Percentiles rank a stretch among this genome's conserved stretches.
Conservation (phyloP, 1,284 basidiomycete genomes). For the Farysia itapuensis region DNA sequence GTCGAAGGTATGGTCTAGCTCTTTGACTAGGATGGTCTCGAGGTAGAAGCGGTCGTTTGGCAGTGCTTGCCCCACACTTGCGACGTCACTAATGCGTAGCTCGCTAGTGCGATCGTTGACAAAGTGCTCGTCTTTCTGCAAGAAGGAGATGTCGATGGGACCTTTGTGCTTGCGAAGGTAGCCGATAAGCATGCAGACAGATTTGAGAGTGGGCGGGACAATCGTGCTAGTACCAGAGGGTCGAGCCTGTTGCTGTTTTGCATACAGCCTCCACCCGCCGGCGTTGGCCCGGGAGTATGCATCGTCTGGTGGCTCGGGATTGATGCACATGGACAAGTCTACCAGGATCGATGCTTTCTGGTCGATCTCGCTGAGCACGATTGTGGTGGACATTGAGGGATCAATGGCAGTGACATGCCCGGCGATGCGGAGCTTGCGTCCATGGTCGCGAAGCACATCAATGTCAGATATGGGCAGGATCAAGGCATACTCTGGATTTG, state of each 20-base stretch:
- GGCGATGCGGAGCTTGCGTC: constrained; percentile 15
- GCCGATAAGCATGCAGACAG: constrained; percentile 18
- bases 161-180: not conserved
- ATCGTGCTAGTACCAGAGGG: not conserved
- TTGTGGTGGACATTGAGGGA: constrained; percentile 2
- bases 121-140: no score
- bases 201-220: constrained; percentile 10
- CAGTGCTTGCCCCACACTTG: no score
- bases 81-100: no score
- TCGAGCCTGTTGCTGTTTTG: not conserved
- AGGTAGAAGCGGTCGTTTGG: constrained; percentile 20
- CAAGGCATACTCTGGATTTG: constrained; percentile 2
- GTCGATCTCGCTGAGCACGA: constrained; percentile 7
- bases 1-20: constrained; percentile 10
- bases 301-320: not conserved
- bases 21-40: constrained; percentile 12
- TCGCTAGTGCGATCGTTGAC: no score
- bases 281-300: not conserved
- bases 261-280: constrained; percentile 1
- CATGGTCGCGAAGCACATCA: constrained; percentile 3
- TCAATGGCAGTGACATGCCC: constrained; percentile 14
- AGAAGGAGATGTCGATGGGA: constrained; percentile 1
- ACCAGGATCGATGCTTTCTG: constrained; percentile 5
- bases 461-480: constrained; percentile 27
- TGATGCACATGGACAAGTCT: constrained; percentile 17